phyloP scores from a whole-genome alignment of 2,329 filamentous ascomycete genomes.

The Nigrospora oryzae region DNA sequence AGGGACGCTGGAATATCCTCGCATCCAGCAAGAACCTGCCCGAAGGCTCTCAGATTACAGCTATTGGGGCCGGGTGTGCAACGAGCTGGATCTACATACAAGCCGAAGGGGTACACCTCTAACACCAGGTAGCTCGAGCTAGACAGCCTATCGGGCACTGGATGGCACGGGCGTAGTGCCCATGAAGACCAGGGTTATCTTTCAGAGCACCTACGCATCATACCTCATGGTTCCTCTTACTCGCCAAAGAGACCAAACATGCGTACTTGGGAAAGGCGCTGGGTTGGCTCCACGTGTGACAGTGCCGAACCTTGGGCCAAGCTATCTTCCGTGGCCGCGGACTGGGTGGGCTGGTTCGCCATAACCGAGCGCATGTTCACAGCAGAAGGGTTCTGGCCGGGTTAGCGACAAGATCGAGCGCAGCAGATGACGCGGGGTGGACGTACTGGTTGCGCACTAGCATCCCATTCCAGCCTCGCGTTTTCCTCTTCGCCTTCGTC shows the following conservation, averaged over 20 bases:
- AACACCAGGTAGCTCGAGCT: constrained; percentile 8
- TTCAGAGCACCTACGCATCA: neutral
- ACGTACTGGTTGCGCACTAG: constrained; percentile 54
- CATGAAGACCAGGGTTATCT: neutral
- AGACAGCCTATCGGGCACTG: neutral
- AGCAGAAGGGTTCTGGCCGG: constrained; percentile 30
- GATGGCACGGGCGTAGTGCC: no score
- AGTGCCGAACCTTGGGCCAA: neutral
- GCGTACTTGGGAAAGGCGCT: constrained; percentile 61
- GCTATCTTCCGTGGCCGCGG: neutral
- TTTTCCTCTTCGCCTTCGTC: constrained; percentile 53
- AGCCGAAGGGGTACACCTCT: constrained; percentile 20
- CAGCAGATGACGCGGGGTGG: constrained; percentile 1
- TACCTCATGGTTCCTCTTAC: constrained; percentile 5
- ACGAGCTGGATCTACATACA: constrained; percentile 68
- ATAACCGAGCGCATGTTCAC: constrained; percentile 33
- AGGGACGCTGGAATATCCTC: constrained; percentile 61
- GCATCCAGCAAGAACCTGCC: constrained; percentile 47
- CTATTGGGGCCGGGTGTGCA: constrained; percentile 78
- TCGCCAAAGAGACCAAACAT: constrained; percentile 32
- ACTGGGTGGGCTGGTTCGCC: constrained; percentile 13
- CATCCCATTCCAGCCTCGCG: constrained; percentile 67
- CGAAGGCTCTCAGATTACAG: constrained; percentile 40
- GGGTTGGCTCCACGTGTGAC: constrained; percentile 58
- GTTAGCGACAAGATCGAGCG: constrained; percentile 11